Base-by-base conservation (phyloP, 2,329 filamentous ascomycete species). In the Raffaelea ambrosiae region DNA sequence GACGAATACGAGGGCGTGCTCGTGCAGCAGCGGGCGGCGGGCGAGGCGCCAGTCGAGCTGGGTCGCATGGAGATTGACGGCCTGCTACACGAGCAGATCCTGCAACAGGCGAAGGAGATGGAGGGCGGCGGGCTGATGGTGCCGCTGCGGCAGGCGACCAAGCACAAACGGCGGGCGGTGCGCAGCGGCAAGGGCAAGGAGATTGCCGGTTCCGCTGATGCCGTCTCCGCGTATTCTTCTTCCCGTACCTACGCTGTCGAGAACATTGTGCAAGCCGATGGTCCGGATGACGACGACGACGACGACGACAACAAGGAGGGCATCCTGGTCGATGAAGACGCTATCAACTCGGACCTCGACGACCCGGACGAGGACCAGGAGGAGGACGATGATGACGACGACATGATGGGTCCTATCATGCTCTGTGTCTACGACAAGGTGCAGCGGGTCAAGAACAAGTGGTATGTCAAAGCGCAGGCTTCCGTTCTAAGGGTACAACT, bases 361-460 rank as follows among this genome's bases (percentile, higher is more conserved):
- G 93, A 98, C 61, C 82, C 90, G 0, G 90, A 97, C 53, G 93
- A 97, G 52, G 83, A 88, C 11, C 68, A 81, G 18, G 83, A 86
- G 26, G 88, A 93, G 21, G 87, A 91, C 21, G 88, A 93, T 31
- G 90, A 93, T 44, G 87, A 89, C 14, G 88, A 94, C 51, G 90
- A 95, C 40, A 79, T 83, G 33, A 79, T 86, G 55, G 83, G 84
- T 1, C 86, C 95, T 57, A 90, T 94, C 62, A 97, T 98, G 87
- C 82, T 98, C 38, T 98, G 93, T 72, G 96, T 95, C 63, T 98
- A 98, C 64, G 93, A 98, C 72, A 98, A 98, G 72, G 93, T 98
- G 10, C 91, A 97, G 69, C 79, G 93, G 43, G 93, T 97, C 60
- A 98, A 98, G 82, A 98, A 97, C 71, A 98, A 93, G 79, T 93